Evolutionary conservation across 805 yeast genomes (phyloP).

Genomic region (Candida piceae): DNA sequence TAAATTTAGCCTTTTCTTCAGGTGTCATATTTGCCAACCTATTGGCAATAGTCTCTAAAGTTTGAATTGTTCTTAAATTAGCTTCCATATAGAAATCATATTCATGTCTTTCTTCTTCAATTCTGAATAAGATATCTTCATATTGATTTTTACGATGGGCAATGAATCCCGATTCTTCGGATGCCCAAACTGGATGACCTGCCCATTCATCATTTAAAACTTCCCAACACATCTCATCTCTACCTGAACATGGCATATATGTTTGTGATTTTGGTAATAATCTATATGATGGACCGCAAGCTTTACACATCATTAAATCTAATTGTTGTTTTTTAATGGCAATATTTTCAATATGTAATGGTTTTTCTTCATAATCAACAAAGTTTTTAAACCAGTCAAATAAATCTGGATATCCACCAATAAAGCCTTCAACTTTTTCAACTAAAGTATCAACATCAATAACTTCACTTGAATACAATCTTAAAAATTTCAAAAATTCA

Average conservation of each 20-base stretch:
- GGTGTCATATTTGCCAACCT: constrained; percentile 89
- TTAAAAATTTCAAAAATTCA: constrained; percentile 85
- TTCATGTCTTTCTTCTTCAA: constrained; percentile 97
- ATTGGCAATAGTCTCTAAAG: constrained; percentile 90
- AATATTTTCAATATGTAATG: constrained; percentile 83
- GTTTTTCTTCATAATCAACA: constrained; percentile 83
- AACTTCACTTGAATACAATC: constrained; percentile 84
- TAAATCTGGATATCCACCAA: constrained; percentile 76
- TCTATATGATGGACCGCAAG: constrained; percentile 93
- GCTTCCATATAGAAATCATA: constrained; percentile 96
- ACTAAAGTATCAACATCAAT: constrained; percentile 79
- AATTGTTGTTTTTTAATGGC: constrained; percentile 84
- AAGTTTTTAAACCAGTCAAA: constrained; percentile 88
- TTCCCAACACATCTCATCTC: constrained; percentile 99
- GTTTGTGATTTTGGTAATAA: constrained; percentile 90
- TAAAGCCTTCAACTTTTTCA: constrained; percentile 76
- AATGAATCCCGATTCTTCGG: constrained; percentile 97
- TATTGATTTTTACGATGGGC: constrained; percentile 99
- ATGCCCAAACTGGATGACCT: constrained; percentile 99
- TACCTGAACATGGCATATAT: constrained; percentile 94
- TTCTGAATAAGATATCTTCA: constrained; percentile 90
- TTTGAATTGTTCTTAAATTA: constrained; percentile 89
- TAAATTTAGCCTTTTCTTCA: constrained; percentile 82
- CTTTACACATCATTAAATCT: constrained; percentile 85
- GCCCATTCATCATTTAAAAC: constrained; percentile 99